phyloP scores from a whole-genome alignment of 2,329 filamentous ascomycete genomes.

The Aspergillus sp. region DNA sequence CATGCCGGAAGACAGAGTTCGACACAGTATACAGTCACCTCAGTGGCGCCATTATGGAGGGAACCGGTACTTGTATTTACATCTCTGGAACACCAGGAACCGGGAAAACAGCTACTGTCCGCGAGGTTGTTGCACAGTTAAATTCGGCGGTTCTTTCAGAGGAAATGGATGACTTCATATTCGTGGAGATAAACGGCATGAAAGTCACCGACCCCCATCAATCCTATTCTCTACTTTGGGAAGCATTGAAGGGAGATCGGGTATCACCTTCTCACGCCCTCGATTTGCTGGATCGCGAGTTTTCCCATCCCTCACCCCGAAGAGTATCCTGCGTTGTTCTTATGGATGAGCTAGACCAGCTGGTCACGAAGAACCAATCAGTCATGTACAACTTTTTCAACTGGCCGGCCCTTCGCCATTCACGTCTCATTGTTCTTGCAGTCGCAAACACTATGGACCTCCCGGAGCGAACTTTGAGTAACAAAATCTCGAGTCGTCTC shows the following conservation, averaged over 20 bases:
- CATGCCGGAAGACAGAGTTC: constrained; percentile 91
- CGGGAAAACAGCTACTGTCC: constrained; percentile 94
- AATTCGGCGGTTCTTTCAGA: constrained; percentile 85
- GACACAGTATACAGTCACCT: constrained; percentile 88
- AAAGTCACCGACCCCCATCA: constrained; percentile 98
- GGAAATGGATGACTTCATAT: constrained; percentile 96
- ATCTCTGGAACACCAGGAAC: constrained; percentile 98
- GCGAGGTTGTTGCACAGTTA: constrained; percentile 86
- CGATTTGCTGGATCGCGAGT: constrained; percentile 87
- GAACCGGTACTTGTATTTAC: constrained; percentile 94
- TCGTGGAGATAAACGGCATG: constrained; percentile 99
- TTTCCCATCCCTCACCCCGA: constrained; percentile 84
- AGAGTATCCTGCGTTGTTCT: constrained; percentile 93
- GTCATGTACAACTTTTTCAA: constrained; percentile 99
- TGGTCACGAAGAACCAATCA: constrained; percentile 97
- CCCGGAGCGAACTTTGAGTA: constrained; percentile 91
- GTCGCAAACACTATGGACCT: constrained; percentile 99
- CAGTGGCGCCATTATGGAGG: constrained; percentile 89
- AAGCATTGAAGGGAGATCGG: constrained; percentile 88
- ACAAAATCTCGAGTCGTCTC: constrained; percentile 93
- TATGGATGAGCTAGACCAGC: constrained; percentile 97
- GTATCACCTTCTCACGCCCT: constrained; percentile 90
- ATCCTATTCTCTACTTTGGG: constrained; percentile 92
- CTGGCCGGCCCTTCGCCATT: constrained; percentile 90
- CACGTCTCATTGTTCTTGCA: constrained; percentile 88